Base-by-base conservation (phyloP, 805 yeast species). In the Schwanniomyces pseudopolymorphus region DNA sequence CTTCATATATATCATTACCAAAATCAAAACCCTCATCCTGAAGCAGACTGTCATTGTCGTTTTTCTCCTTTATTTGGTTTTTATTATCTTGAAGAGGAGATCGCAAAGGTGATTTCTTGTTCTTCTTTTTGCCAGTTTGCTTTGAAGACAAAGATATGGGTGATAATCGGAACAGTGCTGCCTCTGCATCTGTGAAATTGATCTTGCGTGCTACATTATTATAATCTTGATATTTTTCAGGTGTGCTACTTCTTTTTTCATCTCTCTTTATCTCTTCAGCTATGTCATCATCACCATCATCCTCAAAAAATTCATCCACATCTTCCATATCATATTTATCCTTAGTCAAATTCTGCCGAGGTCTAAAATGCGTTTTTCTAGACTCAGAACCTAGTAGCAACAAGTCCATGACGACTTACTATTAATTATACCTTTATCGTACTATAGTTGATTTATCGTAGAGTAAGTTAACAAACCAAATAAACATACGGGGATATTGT, bases 271-370 rank as follows among this genome's bases (percentile, higher is more conserved):
- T 19, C 25, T 43, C 51, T 21, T 25, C 48, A 16, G 33, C 16
- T 25, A 25, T 44, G 5, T 43, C 42, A 1, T 47, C 51, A 25
- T 61, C 62, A 21, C 64, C 70, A 16, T 78, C 82, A 43, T 81
- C 86, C 39, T 72, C 74, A 44, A 84, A 85, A 60, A 84, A 85
- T 46, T 84, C 89, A 52, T 82, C 84, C 13, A 85, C 59, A 54
- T 82, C 85, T 55, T 85, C 91, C 79, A 85, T 77, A 22, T 84
- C 80, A 54, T 81, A 76, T 41, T 74, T 73, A 59, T 84, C 87
- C 53, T 77, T 75, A 37, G 68, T 67, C 26, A 84, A 64, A 48
- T 73, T 69, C 20, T 65, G 64, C 39, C 69, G 74, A 7, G 79
- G 79, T 43, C 65, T 64, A 14, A 83, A 63, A 5, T 89, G 89